These are phyloP conservation scores for Globisporangium emineosum DNA, from an alignment of 352 stramenopile genomes.

Conservation along the genomic window DNA sequence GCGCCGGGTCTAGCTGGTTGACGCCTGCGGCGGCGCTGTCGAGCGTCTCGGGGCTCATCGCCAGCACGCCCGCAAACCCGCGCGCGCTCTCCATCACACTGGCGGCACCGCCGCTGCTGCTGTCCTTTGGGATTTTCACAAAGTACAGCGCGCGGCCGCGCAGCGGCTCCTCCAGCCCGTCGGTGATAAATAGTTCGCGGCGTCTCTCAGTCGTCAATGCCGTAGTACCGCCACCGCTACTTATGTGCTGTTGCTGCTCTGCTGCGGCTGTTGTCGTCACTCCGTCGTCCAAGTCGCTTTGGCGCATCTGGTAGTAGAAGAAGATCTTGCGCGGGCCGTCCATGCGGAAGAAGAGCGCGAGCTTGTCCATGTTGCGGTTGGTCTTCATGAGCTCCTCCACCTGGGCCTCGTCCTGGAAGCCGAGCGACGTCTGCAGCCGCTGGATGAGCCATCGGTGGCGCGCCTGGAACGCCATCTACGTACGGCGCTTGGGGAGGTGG, in stretches of 20 bases:
- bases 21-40: neutral
- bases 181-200: slow-evolving; percentile 77
- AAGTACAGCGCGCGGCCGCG: slow-evolving; percentile 72
- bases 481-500: neutral
- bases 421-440: slow-evolving; percentile 69
- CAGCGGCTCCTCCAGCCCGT: slow-evolving; percentile 72
- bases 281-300: slow-evolving; percentile 14
- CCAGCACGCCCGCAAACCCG: neutral
- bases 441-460: slow-evolving; percentile 85
- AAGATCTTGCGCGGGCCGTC: slow-evolving; percentile 72
- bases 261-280: neutral
- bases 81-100: slow-evolving; percentile 1
- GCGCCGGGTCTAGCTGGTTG: slow-evolving; percentile 40
- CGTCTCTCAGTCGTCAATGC: slow-evolving; percentile 22
- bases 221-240: neutral
- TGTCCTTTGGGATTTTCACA: slow-evolving; percentile 48
- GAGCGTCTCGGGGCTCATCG: slow-evolving; percentile 19
- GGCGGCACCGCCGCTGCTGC: neutral
- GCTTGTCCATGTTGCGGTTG: slow-evolving; percentile 78
- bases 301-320: slow-evolving; percentile 69
- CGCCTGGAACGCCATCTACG: slow-evolving; percentile 80
- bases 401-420: slow-evolving; percentile 68
- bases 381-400: slow-evolving; percentile 78
- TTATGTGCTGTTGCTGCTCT: neutral
- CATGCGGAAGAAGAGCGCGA: slow-evolving; percentile 65